Evolutionary conservation across 2,329 filamentous ascomycete species (phyloP).

Genomic region (Paracorniculantispora psalliotae): DNA sequence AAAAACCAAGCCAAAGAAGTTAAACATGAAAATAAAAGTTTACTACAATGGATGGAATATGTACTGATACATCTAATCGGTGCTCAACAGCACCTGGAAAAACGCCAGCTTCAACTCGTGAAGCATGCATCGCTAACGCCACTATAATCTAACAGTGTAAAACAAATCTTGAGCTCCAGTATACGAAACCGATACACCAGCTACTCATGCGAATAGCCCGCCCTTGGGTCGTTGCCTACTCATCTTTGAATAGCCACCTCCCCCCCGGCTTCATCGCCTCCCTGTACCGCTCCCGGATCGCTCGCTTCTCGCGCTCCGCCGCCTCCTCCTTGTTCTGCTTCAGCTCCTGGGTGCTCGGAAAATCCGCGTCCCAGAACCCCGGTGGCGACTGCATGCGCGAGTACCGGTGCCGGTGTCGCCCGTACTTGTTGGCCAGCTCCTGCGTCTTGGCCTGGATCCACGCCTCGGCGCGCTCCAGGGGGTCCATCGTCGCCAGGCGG

Average conservation of each 20-base stretch:
- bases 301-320: constrained; percentile 55
- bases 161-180: background rate
- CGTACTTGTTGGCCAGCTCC: constrained; percentile 67
- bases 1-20: no score
- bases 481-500: constrained; percentile 52
- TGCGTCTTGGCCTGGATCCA: constrained; percentile 72
- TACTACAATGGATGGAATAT: no score
- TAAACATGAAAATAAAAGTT: no score
- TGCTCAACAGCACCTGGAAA: no score
- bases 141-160: background rate
- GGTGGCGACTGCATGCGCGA: constrained; percentile 69
- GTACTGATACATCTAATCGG: background rate
- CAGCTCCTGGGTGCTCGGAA: constrained; percentile 81
- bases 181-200: no score
- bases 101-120: constrained; percentile 5
- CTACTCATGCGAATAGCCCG: no score
- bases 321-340: constrained; percentile 61
- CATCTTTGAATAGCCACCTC: constrained; percentile 77
- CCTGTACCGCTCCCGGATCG: constrained; percentile 67
- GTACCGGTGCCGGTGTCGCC: constrained; percentile 72
- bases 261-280: constrained; percentile 78
- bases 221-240: constrained; percentile 46
- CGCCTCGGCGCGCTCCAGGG: constrained; percentile 57
- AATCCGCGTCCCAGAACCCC: constrained; percentile 87
- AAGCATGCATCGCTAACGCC: constrained; percentile 8